phyloP scores from a whole-genome alignment of 2,329 filamentous ascomycete genomes.

The Shiraia sp. region DNA sequence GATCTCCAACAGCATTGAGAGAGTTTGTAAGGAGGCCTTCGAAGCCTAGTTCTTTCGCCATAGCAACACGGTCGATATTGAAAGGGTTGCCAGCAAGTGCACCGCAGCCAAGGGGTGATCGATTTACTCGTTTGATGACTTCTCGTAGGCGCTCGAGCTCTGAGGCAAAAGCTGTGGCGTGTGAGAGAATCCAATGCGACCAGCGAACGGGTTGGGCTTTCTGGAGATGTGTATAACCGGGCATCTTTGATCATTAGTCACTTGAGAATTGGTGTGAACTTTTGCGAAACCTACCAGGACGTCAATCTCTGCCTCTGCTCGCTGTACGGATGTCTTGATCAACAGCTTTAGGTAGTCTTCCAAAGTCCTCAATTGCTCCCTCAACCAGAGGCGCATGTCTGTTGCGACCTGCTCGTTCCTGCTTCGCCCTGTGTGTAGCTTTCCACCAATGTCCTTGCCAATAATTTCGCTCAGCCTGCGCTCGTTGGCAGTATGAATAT shows the following conservation, averaged over 20 bases:
- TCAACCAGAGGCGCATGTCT: conserved; percentile 88
- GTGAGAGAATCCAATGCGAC: conserved; percentile 80
- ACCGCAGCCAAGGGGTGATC: conserved; percentile 70
- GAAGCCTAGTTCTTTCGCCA: conserved; percentile 81
- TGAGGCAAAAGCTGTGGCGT: conserved; percentile 69
- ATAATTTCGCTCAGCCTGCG: conserved; percentile 73
- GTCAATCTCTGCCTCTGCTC: conserved; percentile 76
- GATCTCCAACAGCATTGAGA: conserved; percentile 74
- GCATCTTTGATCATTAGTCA: conserved; percentile 58
- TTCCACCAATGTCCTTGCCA: conserved; percentile 81
- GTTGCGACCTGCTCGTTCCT: conserved; percentile 90
- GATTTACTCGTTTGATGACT: conserved; percentile 74
- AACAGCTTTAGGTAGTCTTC: conserved; percentile 71
- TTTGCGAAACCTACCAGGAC: conserved; percentile 50
- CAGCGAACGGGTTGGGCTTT: conserved; percentile 80
- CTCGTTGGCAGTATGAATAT: conserved; percentile 61
- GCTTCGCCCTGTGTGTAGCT: conserved; percentile 85
- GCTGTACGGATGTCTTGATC: conserved; percentile 67
- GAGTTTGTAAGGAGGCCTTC: conserved; percentile 75
- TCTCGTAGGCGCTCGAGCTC: conserved; percentile 80
- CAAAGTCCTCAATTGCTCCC: conserved; percentile 72
- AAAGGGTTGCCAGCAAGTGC: conserved; percentile 84
- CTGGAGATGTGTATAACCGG: conserved; percentile 86
- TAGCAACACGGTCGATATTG: conserved; percentile 75
- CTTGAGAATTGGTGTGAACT: no score